Evolutionary conservation across 2,329 filamentous ascomycete genomes (phyloP).

Genomic region (Fusarium transvaalense): DNA sequence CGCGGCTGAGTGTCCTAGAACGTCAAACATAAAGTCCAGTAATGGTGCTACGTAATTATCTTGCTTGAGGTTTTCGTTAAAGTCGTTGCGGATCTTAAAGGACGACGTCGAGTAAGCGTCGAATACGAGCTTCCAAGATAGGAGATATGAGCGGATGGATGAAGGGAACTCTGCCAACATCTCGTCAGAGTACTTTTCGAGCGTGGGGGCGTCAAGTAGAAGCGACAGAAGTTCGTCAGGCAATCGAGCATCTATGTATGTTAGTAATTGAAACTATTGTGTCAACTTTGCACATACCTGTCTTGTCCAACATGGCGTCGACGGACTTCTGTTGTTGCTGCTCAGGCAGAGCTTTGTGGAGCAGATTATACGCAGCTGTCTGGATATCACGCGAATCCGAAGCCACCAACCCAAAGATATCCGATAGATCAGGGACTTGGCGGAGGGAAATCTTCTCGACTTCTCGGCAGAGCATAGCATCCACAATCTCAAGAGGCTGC

Average conservation of each 20-base stretch:
- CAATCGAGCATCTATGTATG: conserved; percentile 70
- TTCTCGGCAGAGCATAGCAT: conserved; percentile 78
- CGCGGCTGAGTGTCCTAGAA: conserved; percentile 82
- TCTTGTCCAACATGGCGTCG: conserved; percentile 79
- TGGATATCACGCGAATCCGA: conserved; percentile 82
- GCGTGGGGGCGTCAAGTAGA: conserved; percentile 80
- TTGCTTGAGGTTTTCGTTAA: conserved; percentile 82
- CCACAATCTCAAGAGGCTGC: conserved; percentile 80
- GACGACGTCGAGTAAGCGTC: conserved; percentile 85
- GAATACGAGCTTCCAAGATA: conserved; percentile 92
- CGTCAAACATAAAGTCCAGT: conserved; percentile 84
- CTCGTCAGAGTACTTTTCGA: conserved; percentile 75
- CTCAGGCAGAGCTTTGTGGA: conserved; percentile 83
- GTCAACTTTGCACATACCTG: conserved; percentile 52
- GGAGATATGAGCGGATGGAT: conserved; percentile 80
- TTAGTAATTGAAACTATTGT: neutral
- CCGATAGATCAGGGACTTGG: conserved; percentile 71
- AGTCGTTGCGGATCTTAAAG: conserved; percentile 84
- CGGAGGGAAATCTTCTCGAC: conserved; percentile 73
- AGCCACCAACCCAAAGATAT: conserved; percentile 81
- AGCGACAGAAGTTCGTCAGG: conserved; percentile 89
- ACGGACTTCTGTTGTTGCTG: conserved; percentile 86
- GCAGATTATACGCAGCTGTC: conserved; percentile 80
- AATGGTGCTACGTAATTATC: conserved; percentile 76
- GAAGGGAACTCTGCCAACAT: conserved; percentile 77